phyloP scores from a whole-genome alignment of 768 basidiomycete species.

The Termitomyces sp. region DNA sequence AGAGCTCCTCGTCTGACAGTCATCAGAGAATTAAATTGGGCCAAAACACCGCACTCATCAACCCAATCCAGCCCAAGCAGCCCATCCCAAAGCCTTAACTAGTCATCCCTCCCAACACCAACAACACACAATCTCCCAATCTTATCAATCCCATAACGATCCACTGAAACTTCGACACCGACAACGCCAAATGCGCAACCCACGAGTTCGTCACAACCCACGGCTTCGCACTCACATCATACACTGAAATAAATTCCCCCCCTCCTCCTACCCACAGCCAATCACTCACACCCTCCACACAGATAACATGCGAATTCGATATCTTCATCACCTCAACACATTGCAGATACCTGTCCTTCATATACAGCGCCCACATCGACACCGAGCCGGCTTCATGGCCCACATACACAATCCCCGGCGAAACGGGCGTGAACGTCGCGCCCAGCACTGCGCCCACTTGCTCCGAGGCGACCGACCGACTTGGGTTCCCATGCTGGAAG shows the following conservation, averaged over 20 bases:
- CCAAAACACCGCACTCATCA: slow-evolving; percentile 48
- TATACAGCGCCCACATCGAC: slow-evolving; percentile 68
- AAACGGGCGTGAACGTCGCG: slow-evolving; percentile 70
- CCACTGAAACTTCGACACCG: slow-evolving; percentile 67
- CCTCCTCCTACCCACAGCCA: slow-evolving; percentile 86
- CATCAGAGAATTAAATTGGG: background rate
- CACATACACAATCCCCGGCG: slow-evolving; percentile 69
- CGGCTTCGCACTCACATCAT: slow-evolving; percentile 69
- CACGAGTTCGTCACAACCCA: slow-evolving; percentile 89
- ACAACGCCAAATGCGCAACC: slow-evolving; percentile 72
- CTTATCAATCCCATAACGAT: slow-evolving; percentile 73
- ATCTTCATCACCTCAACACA: slow-evolving; percentile 82
- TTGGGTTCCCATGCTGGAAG: slow-evolving; percentile 55
- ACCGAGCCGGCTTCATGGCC: slow-evolving; percentile 92
- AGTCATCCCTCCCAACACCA: slow-evolving; percentile 74
- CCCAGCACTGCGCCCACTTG: slow-evolving; percentile 82
- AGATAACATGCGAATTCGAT: slow-evolving; percentile 75
- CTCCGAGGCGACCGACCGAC: slow-evolving; percentile 56
- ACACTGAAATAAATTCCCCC: slow-evolving; percentile 79
- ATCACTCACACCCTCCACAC: slow-evolving; percentile 81
- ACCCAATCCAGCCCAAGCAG: slow-evolving; percentile 82
- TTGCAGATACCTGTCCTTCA: slow-evolving; percentile 53
- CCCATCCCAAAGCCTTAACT: slow-evolving; percentile 86
- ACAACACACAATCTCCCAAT: slow-evolving; percentile 66
- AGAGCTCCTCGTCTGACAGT: slow-evolving; percentile 67